Evolutionary conservation across 148 eudicot genomes (phyloP).

Genomic region (Euryodendron excelsum): DNA sequence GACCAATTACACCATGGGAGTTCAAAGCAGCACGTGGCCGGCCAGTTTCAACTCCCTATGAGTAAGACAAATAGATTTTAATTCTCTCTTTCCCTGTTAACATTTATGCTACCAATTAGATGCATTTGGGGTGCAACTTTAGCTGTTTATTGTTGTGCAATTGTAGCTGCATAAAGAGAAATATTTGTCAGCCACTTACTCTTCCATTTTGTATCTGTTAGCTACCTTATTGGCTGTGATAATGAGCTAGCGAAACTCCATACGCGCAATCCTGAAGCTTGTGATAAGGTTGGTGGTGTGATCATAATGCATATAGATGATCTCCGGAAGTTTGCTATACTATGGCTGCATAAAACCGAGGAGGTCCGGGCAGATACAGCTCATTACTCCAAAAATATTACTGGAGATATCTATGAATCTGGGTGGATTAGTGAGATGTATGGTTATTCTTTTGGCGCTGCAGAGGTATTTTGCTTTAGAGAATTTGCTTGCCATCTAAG

Average conservation of each 20-base stretch:
- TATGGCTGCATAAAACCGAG: conserved; percentile 87
- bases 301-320: conserved; percentile 93
- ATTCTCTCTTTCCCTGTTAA: not conserved
- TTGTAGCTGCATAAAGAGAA: conserved; percentile 1
- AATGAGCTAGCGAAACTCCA: conserved; percentile 87
- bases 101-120: not conserved
- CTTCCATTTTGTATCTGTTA: conserved; percentile 27
- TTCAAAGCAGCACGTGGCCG: conserved; percentile 73
- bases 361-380: conserved; percentile 89
- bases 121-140: not conserved
- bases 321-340: conserved; percentile 73
- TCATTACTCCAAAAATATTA: conserved; percentile 74
- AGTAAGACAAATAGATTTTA: conserved; percentile 42
- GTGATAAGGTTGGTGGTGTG: conserved; percentile 96
- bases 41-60: conserved; percentile 94
- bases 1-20: conserved; percentile 97
- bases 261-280: conserved; percentile 82
- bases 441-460: conserved; percentile 92
- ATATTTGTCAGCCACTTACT: not conserved
- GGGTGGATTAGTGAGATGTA: conserved; percentile 99
- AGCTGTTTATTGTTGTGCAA: not conserved
- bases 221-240: conserved; percentile 95
- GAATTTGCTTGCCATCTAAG: not conserved
- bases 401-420: conserved; percentile 83
- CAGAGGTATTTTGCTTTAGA: conserved; percentile 58